These are phyloP conservation scores for Stephania japonica DNA, from an alignment of 164 flowering plant species.

Conservation along the genomic window DNA sequence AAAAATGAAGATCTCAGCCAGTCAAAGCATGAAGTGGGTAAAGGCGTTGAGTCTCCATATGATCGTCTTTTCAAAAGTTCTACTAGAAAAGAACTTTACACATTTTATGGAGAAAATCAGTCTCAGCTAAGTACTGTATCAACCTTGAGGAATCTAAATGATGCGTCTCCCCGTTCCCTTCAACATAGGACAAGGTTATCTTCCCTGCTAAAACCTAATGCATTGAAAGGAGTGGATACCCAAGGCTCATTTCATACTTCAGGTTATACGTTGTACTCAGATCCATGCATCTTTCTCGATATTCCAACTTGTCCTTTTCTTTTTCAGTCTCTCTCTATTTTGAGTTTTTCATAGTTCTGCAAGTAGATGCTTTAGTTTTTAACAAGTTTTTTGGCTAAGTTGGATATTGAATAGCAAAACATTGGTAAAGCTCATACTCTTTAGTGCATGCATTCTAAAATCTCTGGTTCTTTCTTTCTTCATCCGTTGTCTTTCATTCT, in stretches of 20 bases:
- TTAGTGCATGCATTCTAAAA: conserved; percentile 2
- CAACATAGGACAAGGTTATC: conserved; percentile 19
- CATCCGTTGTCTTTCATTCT: background rate
- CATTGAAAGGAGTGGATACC: conserved; percentile 18
- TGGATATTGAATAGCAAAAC: background rate
- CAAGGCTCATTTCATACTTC: conserved; percentile 19
- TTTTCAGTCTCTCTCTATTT: background rate
- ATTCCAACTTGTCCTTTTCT: background rate
- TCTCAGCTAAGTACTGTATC: conserved; percentile 18
- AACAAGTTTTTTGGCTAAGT: background rate
- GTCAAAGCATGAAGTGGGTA: conserved; percentile 13
- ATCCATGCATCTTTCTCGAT: background rate
- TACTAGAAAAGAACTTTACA: conserved; percentile 42
- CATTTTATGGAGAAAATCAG: conserved; percentile 38
- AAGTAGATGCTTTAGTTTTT: background rate
- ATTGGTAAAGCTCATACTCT: background rate
- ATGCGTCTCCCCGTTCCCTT: conserved; percentile 21
- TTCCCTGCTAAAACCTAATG: conserved; percentile 12
- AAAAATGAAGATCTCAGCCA: conserved; percentile 6
- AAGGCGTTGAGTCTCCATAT: conserved; percentile 22
- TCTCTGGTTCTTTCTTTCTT: conserved; percentile 4
- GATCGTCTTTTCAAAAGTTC: conserved; percentile 20
- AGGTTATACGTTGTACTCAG: conserved; percentile 31
- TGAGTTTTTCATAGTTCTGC: background rate
- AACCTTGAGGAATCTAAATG: conserved; percentile 20